Base-by-base conservation (phyloP, 192 early-diverging fungal genomes). In the Ramicandelaber brevisporus region DNA sequence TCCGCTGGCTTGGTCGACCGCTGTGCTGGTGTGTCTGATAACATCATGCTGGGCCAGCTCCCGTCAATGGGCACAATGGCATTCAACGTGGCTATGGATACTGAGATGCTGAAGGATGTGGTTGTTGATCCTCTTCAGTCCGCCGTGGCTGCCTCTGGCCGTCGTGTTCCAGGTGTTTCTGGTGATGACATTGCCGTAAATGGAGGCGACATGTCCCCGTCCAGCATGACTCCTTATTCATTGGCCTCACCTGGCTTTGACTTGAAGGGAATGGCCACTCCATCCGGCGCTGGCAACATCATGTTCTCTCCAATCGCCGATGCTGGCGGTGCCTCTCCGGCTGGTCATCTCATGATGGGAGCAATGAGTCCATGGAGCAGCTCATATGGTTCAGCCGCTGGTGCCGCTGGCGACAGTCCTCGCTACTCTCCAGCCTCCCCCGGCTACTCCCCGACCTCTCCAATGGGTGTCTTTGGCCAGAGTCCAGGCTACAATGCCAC, bases 1-100 rank as follows among this genome's bases (percentile, higher is more conserved):
- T 68, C 73, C 21, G 65, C 67, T 12, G 92, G 86, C 34, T 78
- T 87, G 41, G 18, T 83, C 26, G 92, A 98, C 51, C 79, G 85
- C 48, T 95, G 88, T 48, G 66, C 68, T 41, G 92, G 92, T 28
- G 92, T 98, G 19, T 82, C 85, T 2, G 92, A 93, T 47, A 90
- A 86, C 52, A 89, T 98, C 20, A 71, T 98, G 61, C 61, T 98
- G 21, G 92, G 92, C 25, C 88, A 98, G 59, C 56, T 98, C 20
- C 88, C 92, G 10, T 84, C 87, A 30, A 46, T 98, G 25, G 92
- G 92, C 30, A 88, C 92, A 0, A 88, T 88, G 36, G 66, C 68
- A 38, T 84, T 93, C 47, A 85, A 84, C 33, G 68, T 98, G 28
- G 61, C 87, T 57, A 58, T 98, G 40, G 79, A 98, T 43, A 78